Percentiles rank a stretch among this genome's conserved stretches.
These are phyloP conservation scores for Rhypophila decipiens DNA, from an alignment of 495 filamentous ascomycete species.

Conservation along the genomic window DNA sequence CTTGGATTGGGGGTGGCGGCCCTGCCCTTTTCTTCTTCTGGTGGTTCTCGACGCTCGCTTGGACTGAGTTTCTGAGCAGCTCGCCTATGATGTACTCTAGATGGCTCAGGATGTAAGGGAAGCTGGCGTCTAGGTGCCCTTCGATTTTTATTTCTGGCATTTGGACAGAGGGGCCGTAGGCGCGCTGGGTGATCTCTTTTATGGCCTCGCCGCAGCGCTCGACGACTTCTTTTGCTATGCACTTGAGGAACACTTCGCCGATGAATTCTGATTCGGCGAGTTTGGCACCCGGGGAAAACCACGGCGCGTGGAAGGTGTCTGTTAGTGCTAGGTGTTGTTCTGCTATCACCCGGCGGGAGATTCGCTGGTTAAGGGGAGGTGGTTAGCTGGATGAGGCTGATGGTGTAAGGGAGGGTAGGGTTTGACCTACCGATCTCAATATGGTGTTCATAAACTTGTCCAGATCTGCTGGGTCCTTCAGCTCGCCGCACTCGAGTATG, in stretches of 20 bases:
- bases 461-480: slow-evolving; percentile 70
- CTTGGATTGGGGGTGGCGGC: slow-evolving; percentile 74
- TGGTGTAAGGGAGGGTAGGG: no score
- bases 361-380: slow-evolving; percentile 50
- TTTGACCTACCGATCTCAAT: slow-evolving; percentile 66
- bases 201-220: slow-evolving; percentile 70
- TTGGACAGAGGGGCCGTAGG: slow-evolving; percentile 58
- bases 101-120: slow-evolving; percentile 94
- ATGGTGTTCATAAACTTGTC: slow-evolving; percentile 95
- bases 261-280: slow-evolving; percentile 77
- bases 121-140: slow-evolving; percentile 82
- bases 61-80: slow-evolving; percentile 88
- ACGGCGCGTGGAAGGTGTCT: slow-evolving; percentile 87
- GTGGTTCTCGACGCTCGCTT: slow-evolving; percentile 75
- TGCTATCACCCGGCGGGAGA: slow-evolving; percentile 91
- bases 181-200: slow-evolving; percentile 60
- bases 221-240: slow-evolving; percentile 85
- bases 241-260: slow-evolving; percentile 91
- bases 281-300: slow-evolving; percentile 81
- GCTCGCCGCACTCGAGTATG: slow-evolving; percentile 75
- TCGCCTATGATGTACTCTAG: slow-evolving; percentile 97
- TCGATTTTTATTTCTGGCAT: slow-evolving; percentile 80
- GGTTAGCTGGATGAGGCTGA: slow-evolving; percentile 3
- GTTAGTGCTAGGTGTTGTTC: slow-evolving; percentile 97
- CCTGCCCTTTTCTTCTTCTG: slow-evolving; percentile 13